Base-by-base conservation (phyloP, 192 early-diverging fungal species). In the Entrophospora sp. region DNA sequence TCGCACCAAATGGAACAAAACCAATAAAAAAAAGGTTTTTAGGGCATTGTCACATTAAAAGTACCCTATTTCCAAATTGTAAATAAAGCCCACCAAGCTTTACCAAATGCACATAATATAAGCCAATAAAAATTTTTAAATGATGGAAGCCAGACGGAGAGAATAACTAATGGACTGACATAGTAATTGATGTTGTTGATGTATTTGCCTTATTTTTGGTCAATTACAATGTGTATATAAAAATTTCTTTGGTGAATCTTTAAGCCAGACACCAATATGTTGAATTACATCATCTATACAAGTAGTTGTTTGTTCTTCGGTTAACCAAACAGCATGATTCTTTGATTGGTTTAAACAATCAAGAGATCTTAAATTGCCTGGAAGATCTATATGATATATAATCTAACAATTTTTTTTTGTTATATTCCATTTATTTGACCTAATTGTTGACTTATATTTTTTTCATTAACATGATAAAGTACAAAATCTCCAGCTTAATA, bases 1-100 rank as follows among this genome's bases (percentile, higher is more conserved):
- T n/a, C 53, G 9, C 53, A 35, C 53, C 53, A 35, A 57, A 57
- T 5, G 16, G 53, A 20, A 57, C 53, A 36, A 57, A 57, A 10
- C 53, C 16, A 7, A 57, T 32, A 22, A 57, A 10, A 36, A 57
- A 57, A 20, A 34, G 53, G 18, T 34, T 57, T 57, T 37, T 34
- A 57, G 22, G 22, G 14, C n/a, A 13, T 57, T 57, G 30, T 57
- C 53, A n/a, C 14, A 57, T 0, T 0, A 10, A 8, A 32, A 57
- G 34, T 20, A 31, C 30, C 53, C 30, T 57, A 35, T 57, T 57
- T 4, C 53, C 53, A 32, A 57, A n/a, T 36, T 57, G 53, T 32
- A 57, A 24, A 57, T 57, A 57, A 6, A 57, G 6, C 2, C 53
- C 31, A 18, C 22, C 35, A 0, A 57, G 14, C 9, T n/a, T n/a